Conservation (phyloP, 225 moss, liverwort and hornwort genomes). For the Antitrichia curtipendula region DNA sequence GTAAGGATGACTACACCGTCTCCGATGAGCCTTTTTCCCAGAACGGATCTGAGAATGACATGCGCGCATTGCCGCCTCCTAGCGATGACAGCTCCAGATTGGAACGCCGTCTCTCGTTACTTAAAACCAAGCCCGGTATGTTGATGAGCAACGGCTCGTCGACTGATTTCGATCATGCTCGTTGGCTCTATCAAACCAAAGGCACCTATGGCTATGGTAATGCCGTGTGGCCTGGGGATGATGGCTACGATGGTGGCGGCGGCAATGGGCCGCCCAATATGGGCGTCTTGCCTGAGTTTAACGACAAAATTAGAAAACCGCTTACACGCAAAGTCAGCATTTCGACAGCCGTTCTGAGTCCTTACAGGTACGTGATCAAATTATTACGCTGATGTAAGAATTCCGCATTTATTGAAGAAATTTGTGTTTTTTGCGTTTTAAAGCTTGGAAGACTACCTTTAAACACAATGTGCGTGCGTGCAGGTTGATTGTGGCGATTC, state of each 20-base stretch:
- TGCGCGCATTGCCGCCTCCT: slow-evolving; percentile 57
- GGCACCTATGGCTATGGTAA: slow-evolving; percentile 59
- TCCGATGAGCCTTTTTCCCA: slow-evolving; percentile 32
- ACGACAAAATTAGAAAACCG: slow-evolving; percentile 43
- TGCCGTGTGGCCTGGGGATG: slow-evolving; percentile 57
- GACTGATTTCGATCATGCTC: slow-evolving; percentile 70
- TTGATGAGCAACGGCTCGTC: slow-evolving; percentile 50
- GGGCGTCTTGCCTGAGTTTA: slow-evolving; percentile 35
- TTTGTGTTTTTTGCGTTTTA: background rate
- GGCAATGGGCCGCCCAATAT: slow-evolving; percentile 6
- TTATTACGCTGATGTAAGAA: background rate
- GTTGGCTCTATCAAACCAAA: slow-evolving; percentile 78
- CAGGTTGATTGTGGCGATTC: slow-evolving; percentile 44
- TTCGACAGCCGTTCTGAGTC: slow-evolving; percentile 35
- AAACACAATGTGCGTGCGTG: background rate
- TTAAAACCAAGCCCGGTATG: slow-evolving; percentile 55
- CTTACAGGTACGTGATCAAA: slow-evolving; percentile 23
- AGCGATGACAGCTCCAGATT: slow-evolving; percentile 34
- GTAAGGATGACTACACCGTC: slow-evolving; percentile 71
- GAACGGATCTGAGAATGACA: slow-evolving; percentile 22
- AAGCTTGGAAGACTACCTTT: background rate
- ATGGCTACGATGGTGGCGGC: slow-evolving; percentile 29
- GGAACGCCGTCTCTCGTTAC: slow-evolving; percentile 65
- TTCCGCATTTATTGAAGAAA: background rate
- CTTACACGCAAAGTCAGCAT: slow-evolving; percentile 47